Conservation (phyloP, 768 basidiomycete species). For the Tricholoma matsutake region DNA sequence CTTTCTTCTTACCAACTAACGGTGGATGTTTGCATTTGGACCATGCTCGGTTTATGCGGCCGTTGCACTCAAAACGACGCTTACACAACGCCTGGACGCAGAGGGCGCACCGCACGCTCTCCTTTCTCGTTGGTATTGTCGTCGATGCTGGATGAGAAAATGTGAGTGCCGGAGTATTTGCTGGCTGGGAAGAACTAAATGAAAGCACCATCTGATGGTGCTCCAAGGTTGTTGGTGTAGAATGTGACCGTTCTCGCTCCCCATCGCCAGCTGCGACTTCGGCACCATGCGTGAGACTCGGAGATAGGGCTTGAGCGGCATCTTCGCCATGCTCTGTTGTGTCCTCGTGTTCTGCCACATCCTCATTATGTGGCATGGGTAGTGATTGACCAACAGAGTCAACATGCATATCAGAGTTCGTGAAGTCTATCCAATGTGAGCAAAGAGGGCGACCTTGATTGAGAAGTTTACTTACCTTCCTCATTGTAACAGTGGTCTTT, state of each 20-base stretch:
- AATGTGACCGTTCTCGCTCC: neutral
- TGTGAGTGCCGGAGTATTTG: neutral
- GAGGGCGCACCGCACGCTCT: neutral
- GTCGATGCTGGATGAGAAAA: neutral
- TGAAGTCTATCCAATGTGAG: neutral
- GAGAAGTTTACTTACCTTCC: constrained; percentile 1
- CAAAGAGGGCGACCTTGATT: neutral
- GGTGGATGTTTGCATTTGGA: neutral
- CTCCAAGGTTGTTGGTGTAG: neutral
- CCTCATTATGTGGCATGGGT: neutral
- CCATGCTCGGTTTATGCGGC: neutral
- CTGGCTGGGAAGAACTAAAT: neutral
- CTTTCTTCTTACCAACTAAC: neutral
- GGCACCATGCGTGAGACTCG: neutral
- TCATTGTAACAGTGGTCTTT: neutral
- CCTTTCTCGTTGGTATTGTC: neutral
- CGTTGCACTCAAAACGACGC: neutral
- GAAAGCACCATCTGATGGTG: constrained; percentile 1
- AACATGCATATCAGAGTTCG: neutral
- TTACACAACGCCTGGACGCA: neutral
- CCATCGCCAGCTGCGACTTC: neutral
- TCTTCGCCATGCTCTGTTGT: neutral
- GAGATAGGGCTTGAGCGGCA: neutral
- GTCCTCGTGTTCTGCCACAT: neutral
- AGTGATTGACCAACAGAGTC: neutral